Evolutionary conservation across 169 alveolate species (phyloP), one percentile per base, ranked within the genome.

Genomic region (Eimeria falciformis): DNA sequence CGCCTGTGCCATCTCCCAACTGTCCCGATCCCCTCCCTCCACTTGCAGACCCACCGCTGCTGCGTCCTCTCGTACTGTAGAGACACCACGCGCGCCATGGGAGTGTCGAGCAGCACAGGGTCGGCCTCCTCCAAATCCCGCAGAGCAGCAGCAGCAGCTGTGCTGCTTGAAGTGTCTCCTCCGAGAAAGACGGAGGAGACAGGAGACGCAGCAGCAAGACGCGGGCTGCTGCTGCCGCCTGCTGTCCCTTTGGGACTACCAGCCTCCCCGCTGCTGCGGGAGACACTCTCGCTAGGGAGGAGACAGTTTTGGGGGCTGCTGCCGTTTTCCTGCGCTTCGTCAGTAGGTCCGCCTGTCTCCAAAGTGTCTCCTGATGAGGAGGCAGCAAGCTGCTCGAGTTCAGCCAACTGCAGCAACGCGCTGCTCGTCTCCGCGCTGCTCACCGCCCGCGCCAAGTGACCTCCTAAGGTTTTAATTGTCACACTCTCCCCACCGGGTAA

Each of bases 21-120:
- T 45, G 88, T 65, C 5, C 86, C 86, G 37, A 37, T 4, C 40
- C 75, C 71, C 71, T 73, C 89, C 89, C 75, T 66, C 93, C 93
- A 89, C 83, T 89, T 89, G 82, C 93, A 89, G 29, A 89, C 93
- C 93, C 93, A 89, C 40, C 93, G 79, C 25, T 89, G 93, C 83
- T 89, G 93, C 43, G 93, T 89, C 50, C 89, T 47, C 75, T 89
- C 93, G 45, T 56, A 89, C 58, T 89, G 93, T 27, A 89, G 83
- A 27, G 93, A 89, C 68, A 89, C 93, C 25, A 89, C 93, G 21
- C 89, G 81, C 53, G 93, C 93, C 50, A 82, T 53, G 25, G 86
- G 86, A 5, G 93, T 82, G 43, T 79, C 89, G 17, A 47, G 21
- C 11, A 79, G 73, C 3, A 55, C 56, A 55, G 73, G 73, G 55